Conservation (phyloP, 2,329 filamentous ascomycete genomes). For the Bipolaris zeicola region DNA sequence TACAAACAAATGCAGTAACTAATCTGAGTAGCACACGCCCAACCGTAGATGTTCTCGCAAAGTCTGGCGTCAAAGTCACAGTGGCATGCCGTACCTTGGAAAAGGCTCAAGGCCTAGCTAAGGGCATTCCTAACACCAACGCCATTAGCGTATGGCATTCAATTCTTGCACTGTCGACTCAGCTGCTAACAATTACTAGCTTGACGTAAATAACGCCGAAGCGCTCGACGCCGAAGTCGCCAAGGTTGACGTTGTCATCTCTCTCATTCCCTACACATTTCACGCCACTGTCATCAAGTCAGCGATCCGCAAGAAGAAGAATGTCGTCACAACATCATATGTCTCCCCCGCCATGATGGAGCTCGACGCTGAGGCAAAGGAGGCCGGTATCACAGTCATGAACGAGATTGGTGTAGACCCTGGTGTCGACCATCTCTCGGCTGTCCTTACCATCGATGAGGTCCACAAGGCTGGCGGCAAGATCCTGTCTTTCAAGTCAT, state of each 20-base stretch:
- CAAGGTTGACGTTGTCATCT: slow-evolving; percentile 75
- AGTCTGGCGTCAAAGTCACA: slow-evolving; percentile 62
- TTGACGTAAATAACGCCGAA: slow-evolving; percentile 78
- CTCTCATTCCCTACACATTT: slow-evolving; percentile 76
- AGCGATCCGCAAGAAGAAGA: slow-evolving; percentile 90
- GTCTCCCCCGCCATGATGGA: slow-evolving; percentile 91
- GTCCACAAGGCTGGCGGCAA: slow-evolving; percentile 89
- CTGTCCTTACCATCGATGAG: slow-evolving; percentile 83
- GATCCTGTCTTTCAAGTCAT: slow-evolving; percentile 79
- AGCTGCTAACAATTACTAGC: slow-evolving; percentile 52
- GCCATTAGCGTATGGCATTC: slow-evolving; percentile 61
- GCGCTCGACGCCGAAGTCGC: slow-evolving; percentile 81
- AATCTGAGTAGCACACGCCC: slow-evolving; percentile 53
- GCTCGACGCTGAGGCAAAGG: slow-evolving; percentile 81
- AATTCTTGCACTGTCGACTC: background rate
- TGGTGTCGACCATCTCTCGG: slow-evolving; percentile 77
- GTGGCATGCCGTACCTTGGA: slow-evolving; percentile 82
- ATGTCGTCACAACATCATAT: slow-evolving; percentile 95
- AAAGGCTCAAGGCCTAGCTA: slow-evolving; percentile 74
- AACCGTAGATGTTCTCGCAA: slow-evolving; percentile 63
- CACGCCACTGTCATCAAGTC: slow-evolving; percentile 83
- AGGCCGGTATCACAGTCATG: slow-evolving; percentile 94
- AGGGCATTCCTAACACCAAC: slow-evolving; percentile 70
- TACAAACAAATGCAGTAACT: slow-evolving; percentile 3
- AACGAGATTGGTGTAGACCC: slow-evolving; percentile 74